These are phyloP conservation scores for Salix viminalis DNA, from an alignment of 345 rosid genomes.

Conservation along the genomic window DNA sequence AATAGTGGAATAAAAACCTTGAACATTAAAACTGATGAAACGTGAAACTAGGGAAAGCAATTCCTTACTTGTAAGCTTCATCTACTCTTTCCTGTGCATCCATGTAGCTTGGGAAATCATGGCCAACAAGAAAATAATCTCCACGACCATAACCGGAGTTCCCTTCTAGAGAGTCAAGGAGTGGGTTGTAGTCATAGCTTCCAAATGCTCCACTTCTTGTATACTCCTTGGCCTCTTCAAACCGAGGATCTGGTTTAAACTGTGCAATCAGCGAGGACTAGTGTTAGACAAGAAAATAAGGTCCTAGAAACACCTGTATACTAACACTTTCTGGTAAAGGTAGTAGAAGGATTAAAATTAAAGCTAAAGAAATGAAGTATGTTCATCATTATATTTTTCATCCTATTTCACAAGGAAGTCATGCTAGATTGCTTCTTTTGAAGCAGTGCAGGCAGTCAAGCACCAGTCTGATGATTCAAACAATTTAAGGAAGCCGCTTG, in stretches of 20 bases:
- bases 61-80: conserved; percentile 79
- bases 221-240: conserved; percentile 88
- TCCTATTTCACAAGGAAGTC: too few relatives aligned
- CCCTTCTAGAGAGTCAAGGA: conserved; percentile 90
- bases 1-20: background rate
- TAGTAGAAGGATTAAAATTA: background rate
- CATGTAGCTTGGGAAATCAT: conserved; percentile 80
- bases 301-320: too few relatives aligned
- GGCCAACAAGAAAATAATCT: conserved; percentile 88
- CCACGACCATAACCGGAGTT: conserved; percentile 93
- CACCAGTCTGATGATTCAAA: background rate
- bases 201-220: conserved; percentile 91
- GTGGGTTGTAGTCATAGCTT: conserved; percentile 77
- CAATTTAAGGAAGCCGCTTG: background rate
- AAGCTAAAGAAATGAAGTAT: background rate
- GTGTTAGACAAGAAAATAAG: conserved; percentile 9
- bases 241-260: conserved; percentile 92
- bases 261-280: conserved; percentile 22
- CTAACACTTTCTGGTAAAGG: background rate
- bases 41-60: background rate
- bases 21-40: background rate
- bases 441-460: too few relatives aligned
- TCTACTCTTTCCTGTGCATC: conserved; percentile 84
- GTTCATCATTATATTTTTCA: too few relatives aligned
- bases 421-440: background rate